These are phyloP conservation scores for Coffea eugenioides DNA, from an alignment of 257 asterid species.

Conservation along the genomic window DNA sequence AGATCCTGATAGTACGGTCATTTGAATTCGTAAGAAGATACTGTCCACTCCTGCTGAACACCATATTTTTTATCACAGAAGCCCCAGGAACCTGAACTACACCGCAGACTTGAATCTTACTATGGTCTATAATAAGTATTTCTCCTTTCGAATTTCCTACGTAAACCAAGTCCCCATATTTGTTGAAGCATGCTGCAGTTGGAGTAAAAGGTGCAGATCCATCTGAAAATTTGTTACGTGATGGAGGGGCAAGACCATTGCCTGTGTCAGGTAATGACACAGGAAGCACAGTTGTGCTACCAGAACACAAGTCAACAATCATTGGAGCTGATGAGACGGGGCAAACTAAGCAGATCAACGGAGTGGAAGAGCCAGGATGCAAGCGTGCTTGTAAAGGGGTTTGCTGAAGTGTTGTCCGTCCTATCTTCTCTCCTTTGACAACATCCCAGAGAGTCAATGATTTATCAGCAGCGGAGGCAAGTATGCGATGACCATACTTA, in stretches of 20 bases:
- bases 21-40: constrained; percentile 85
- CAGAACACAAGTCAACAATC: constrained; percentile 60
- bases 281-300: constrained; percentile 59
- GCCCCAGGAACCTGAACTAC: constrained; percentile 60
- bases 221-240: constrained; percentile 67
- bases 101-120: constrained; percentile 46
- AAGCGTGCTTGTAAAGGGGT: constrained; percentile 78
- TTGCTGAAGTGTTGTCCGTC: constrained; percentile 58
- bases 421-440: constrained; percentile 70
- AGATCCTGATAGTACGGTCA: constrained; percentile 75
- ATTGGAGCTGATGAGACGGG: constrained; percentile 91
- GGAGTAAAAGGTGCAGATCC: constrained; percentile 84
- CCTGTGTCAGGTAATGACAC: constrained; percentile 53
- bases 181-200: constrained; percentile 87
- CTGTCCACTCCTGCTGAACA: constrained; percentile 74
- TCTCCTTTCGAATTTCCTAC: constrained; percentile 91
- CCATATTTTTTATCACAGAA: constrained; percentile 77
- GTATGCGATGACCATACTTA: constrained; percentile 72
- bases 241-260: constrained; percentile 46
- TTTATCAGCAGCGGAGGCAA: constrained; percentile 84
- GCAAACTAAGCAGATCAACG: constrained; percentile 78
- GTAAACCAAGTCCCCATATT: constrained; percentile 76
- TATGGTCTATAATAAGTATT: constrained; percentile 68
- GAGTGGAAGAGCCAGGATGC: constrained; percentile 77
- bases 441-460: constrained; percentile 91